A percentile compares a stretch with the other conserved stretches of the same genome.
phyloP scores from a whole-genome alignment of 352 stramenopile species.

The Globisporangium heterothallicum region DNA sequence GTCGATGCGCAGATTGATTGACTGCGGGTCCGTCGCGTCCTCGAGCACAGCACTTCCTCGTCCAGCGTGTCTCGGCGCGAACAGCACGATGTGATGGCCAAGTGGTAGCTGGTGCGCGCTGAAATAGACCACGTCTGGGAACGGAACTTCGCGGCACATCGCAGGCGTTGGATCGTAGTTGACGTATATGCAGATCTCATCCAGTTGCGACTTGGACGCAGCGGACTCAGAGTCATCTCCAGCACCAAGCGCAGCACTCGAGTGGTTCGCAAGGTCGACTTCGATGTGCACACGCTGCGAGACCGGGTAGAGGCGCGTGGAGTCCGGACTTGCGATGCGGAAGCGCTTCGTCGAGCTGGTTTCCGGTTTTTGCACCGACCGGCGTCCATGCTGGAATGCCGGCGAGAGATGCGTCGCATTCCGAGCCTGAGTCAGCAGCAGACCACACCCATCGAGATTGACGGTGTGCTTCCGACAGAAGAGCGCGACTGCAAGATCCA shows the following conservation, averaged over 20 bases:
- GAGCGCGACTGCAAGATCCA: slow-evolving; percentile 30
- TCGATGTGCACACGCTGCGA: slow-evolving; percentile 44
- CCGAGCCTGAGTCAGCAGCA: slow-evolving; percentile 24
- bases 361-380: neutral
- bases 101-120: slow-evolving; percentile 7
- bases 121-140: slow-evolving; percentile 34
- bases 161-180: slow-evolving; percentile 17
- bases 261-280: slow-evolving; percentile 14
- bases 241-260: no score
- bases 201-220: no score
- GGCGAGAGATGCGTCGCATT: slow-evolving; percentile 13
- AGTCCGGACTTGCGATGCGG: slow-evolving; percentile 22
- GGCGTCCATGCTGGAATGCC: slow-evolving; percentile 11
- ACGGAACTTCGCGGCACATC: slow-evolving; percentile 22
- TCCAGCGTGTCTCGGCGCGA: slow-evolving; percentile 12
- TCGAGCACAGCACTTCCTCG: neutral
- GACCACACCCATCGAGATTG: slow-evolving; percentile 21
- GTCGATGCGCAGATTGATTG: neutral
- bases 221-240: no score
- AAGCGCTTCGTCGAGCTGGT: slow-evolving; percentile 8
- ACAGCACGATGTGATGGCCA: slow-evolving; percentile 40
- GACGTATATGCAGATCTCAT: slow-evolving; percentile 37
- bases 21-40: neutral
- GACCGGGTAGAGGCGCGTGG: slow-evolving; percentile 22
- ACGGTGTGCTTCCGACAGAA: slow-evolving; percentile 30